Base-by-base conservation (phyloP, 768 basidiomycete genomes). In the Leucocoprinus birnbaumii region DNA sequence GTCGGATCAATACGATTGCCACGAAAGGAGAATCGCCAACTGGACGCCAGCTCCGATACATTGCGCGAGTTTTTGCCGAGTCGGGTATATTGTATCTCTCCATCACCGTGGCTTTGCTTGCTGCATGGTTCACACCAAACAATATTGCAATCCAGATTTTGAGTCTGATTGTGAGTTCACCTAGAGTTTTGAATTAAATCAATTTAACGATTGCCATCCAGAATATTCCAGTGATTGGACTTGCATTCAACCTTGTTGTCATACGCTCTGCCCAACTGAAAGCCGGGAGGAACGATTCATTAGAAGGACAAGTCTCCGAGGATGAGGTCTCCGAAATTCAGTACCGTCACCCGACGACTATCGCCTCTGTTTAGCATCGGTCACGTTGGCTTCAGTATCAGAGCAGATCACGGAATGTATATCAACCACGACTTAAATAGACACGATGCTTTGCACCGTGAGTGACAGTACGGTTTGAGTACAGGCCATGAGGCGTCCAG, bases 241-340 rank as follows among this genome's bases (percentile, higher is more conserved):
- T 51, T 27, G 38, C 51, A 1, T 51, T 42, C 51, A n/a, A 51
- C 13, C 51, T 51, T 35, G 25, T 51, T 18, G 25, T 51, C 41
- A 51, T 51, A 3, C 49, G 49, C 25, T 34, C 37, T 9, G 49
- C 35, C 6, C 37, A 50, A 11, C 31, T 31, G 31, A 31, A 11
- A 31, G 31, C 31, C 11, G 31, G 11, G 11, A 5, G 11, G 31
- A 31, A 11, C 5, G 31, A 31, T 31, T 11, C 31, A 5, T 11
- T 31, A 31, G 6, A 31, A 31, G 31, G n/a, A n/a, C n/a, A 31
- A 5, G 31, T 11, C 31, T 31, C 11, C 11, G 31, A 31, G 31
- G 31, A 11, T 11, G 31, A 11, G 31, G 11, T 31, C 11, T 31
- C 31, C 31, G 11, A 31, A 31, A 5, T 31, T 31, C 31, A 31